Evolutionary conservation across 2,329 filamentous ascomycete genomes (phyloP), one percentile per base, ranked within the genome.

Genomic region (Arachnopeziza araneosa): DNA sequence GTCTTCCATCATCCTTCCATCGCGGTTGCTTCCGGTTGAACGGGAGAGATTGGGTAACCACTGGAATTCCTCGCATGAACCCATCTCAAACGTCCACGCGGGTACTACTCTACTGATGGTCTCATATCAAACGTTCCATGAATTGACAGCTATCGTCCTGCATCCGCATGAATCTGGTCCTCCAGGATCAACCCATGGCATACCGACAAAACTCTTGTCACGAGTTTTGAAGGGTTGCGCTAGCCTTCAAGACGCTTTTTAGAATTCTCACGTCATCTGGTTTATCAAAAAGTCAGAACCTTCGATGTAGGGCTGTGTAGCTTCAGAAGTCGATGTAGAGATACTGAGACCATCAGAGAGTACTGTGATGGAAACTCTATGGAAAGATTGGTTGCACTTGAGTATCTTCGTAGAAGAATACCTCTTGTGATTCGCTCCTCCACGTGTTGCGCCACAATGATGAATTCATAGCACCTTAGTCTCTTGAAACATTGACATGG

Each of bases 1-100:
- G 58, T 60, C 58, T 64, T 64, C 63, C 52, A 60, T 60, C 1
- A 50, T 49, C 49, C 58, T 63, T 64, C 63, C 57, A 59, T 56
- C 12, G 57, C 57, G 52, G 22, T 24, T 21, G 17, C 51, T 23
- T 49, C 26, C 22, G 54, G 36, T 53, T 57, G 59, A 24, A 17
- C 48, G 21, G 53, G 57, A 52, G 56, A 52, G 54, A 58, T 56
- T 61, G 61, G 63, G 17, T 44, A 44, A 44, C 36, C 36, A 44
- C 36, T 17, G 36, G 4, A 5, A 19, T 44, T 6, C 26, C 26
- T 7, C 36, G 36, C 36, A 44, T 44, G 36, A 44, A 44, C 36
- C 10, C 17, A 14, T 44, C 17, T 44, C 36, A 44, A 4, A 44
- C 36, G 36, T 44, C 36, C 36, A 44, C 26, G 26, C 26, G 26